Evolutionary conservation across 140 eudicot genomes (phyloP).

Genomic region (Flaveria floridana): DNA sequence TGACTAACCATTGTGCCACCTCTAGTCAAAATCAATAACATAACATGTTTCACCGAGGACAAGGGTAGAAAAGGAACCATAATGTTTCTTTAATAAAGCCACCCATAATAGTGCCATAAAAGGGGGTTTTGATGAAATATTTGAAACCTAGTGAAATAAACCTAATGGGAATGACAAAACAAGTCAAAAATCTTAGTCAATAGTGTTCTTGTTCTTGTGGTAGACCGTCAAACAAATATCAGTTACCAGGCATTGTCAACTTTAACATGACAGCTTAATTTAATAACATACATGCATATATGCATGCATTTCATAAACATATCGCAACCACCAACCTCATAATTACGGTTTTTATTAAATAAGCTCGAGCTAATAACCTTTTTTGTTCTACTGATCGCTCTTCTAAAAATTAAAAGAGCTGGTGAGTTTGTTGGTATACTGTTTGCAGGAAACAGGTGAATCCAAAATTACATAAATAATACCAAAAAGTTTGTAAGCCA

Average conservation of each 20-base stretch:
- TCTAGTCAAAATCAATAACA: neutral
- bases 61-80: slow-evolving; percentile 12
- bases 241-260: too few species aligned
- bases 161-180: neutral
- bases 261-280: too few species aligned
- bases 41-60: too few species aligned
- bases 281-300: too few species aligned
- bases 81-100: neutral
- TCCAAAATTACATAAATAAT: neutral
- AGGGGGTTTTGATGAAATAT: neutral
- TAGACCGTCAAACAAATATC: too few species aligned
- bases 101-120: too few species aligned
- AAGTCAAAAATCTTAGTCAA: neutral
- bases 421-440: neutral
- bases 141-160: neutral
- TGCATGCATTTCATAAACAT: too few species aligned
- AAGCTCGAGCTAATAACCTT: too few species aligned
- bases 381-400: neutral
- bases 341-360: too few species aligned
- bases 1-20: neutral
- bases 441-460: neutral
- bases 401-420: neutral
- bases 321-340: too few species aligned
- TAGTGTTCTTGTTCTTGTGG: neutral
- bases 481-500: neutral